phyloP scores from a whole-genome alignment of 352 stramenopile species.

The Plasmopara viticola region DNA sequence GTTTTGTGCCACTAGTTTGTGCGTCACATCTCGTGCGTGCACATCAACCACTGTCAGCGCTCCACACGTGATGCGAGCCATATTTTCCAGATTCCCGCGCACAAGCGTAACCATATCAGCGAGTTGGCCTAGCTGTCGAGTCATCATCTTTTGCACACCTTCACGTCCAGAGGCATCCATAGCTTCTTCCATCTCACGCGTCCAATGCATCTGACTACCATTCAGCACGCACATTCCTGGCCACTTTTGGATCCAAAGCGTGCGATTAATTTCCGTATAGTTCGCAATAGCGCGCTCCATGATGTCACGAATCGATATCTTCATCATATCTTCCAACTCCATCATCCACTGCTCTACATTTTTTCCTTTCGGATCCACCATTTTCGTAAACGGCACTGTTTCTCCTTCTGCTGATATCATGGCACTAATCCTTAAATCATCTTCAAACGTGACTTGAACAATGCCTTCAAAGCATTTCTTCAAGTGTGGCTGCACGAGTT shows the following conservation, averaged over 20 bases:
- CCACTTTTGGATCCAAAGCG: slow-evolving; percentile 92
- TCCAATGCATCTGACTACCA: slow-evolving; percentile 93
- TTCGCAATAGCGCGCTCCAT: slow-evolving; percentile 85
- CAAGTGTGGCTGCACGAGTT: slow-evolving; percentile 88
- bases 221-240: slow-evolving; percentile 88
- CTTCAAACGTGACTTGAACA: slow-evolving; percentile 83
- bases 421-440: slow-evolving; percentile 85
- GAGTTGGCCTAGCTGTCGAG: slow-evolving; percentile 81
- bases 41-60: slow-evolving; percentile 93
- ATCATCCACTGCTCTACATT: slow-evolving; percentile 93
- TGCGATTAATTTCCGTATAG: slow-evolving; percentile 78
- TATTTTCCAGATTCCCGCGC: slow-evolving; percentile 82
- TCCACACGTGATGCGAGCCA: slow-evolving; percentile 84
- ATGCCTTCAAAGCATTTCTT: slow-evolving; percentile 95
- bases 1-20: slow-evolving; percentile 86
- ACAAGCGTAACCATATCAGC: slow-evolving; percentile 92
- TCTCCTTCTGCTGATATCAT: slow-evolving; percentile 92
- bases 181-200: slow-evolving; percentile 80
- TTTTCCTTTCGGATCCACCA: slow-evolving; percentile 87
- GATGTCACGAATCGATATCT: slow-evolving; percentile 80
- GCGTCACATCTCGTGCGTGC: slow-evolving; percentile 93
- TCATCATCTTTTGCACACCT: slow-evolving; percentile 76
- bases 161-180: slow-evolving; percentile 75
- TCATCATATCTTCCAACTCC: slow-evolving; percentile 93
- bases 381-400: slow-evolving; percentile 70